A percentile compares a stretch with the other conserved stretches of the same genome.
phyloP scores from a whole-genome alignment of 352 stramenopile genomes.

The Blastocystis hominis region DNA sequence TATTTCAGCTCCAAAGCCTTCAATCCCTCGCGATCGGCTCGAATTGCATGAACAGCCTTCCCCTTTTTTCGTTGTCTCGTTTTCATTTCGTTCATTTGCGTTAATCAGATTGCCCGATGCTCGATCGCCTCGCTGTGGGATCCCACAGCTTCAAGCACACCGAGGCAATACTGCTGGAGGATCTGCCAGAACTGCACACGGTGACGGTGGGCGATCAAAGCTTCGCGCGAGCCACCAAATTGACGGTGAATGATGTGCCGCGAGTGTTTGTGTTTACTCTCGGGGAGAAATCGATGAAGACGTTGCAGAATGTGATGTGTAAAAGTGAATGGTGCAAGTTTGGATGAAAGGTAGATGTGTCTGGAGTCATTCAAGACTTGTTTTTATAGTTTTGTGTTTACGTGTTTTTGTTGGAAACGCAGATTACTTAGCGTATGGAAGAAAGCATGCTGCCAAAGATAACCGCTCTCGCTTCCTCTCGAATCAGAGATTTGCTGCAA shows the following conservation, averaged over 20 bases:
- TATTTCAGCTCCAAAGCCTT: not conserved
- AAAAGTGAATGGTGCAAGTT: not conserved
- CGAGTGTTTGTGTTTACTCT: not conserved
- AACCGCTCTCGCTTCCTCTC: not conserved
- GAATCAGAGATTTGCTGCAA: not conserved
- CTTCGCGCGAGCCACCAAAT: not conserved
- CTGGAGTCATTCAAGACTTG: not conserved
- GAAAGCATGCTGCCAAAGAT: conserved; percentile 7
- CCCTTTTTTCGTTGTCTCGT: not conserved
- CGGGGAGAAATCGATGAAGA: not conserved
- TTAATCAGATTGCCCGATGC: not conserved
- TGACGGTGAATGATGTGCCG: not conserved
- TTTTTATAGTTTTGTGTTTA: not conserved
- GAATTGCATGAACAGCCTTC: not conserved
- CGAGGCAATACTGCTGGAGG: not conserved
- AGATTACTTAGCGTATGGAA: not conserved
- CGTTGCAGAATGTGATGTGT: not conserved
- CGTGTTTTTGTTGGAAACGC: conserved; percentile 15
- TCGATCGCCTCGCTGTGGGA: conserved; percentile 2
- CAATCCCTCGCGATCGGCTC: not conserved
- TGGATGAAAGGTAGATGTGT: conserved; percentile 5
- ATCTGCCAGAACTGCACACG: not conserved
- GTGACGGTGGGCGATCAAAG: not conserved
- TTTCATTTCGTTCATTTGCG: not conserved
- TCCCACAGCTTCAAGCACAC: not conserved